A percentile compares a stretch with the other conserved stretches of the same genome.
phyloP scores from a whole-genome alignment of 257 asterid species.

The Solanum megistacrolobum region DNA sequence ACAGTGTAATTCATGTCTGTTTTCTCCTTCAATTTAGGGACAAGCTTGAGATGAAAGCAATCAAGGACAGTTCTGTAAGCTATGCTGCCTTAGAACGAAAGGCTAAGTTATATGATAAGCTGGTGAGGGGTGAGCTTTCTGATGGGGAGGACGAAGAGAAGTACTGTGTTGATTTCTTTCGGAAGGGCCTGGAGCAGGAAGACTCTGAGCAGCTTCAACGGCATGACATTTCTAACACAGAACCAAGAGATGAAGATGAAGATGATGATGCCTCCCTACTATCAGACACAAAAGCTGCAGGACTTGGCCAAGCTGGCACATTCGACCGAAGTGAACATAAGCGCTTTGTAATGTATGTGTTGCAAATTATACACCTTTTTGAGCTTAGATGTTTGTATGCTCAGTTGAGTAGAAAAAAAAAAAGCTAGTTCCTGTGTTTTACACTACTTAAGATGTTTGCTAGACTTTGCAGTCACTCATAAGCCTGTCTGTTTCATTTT shows the following conservation, averaged over 20 bases:
- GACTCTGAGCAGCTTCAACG: constrained; percentile 19
- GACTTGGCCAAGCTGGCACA: constrained; percentile 50
- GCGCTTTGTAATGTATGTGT: constrained; percentile 74
- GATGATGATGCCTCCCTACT: constrained; percentile 29
- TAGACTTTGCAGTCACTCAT: background rate
- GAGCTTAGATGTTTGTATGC: background rate
- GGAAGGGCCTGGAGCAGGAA: constrained; percentile 56
- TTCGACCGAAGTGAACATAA: constrained; percentile 69
- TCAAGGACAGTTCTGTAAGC: constrained; percentile 78
- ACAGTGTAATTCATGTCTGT: background rate
- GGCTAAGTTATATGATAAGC: constrained; percentile 72
- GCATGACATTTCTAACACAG: constrained; percentile 16
- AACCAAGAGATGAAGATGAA: constrained; percentile 28
- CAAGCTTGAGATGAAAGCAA: constrained; percentile 88
- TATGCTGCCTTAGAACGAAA: constrained; percentile 89
- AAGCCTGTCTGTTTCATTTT: background rate
- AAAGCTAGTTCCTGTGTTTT: background rate
- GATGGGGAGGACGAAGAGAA: constrained; percentile 91
- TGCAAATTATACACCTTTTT: background rate
- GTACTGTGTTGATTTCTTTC: constrained; percentile 89
- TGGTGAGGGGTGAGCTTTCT: constrained; percentile 74
- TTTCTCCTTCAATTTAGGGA: constrained; percentile 43
- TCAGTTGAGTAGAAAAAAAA: background rate
- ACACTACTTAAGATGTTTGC: background rate
- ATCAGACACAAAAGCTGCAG: constrained; percentile 38